These are phyloP conservation scores for Zymoseptoria ardabiliae DNA, from an alignment of 2,329 filamentous ascomycete genomes.

Conservation along the genomic window DNA sequence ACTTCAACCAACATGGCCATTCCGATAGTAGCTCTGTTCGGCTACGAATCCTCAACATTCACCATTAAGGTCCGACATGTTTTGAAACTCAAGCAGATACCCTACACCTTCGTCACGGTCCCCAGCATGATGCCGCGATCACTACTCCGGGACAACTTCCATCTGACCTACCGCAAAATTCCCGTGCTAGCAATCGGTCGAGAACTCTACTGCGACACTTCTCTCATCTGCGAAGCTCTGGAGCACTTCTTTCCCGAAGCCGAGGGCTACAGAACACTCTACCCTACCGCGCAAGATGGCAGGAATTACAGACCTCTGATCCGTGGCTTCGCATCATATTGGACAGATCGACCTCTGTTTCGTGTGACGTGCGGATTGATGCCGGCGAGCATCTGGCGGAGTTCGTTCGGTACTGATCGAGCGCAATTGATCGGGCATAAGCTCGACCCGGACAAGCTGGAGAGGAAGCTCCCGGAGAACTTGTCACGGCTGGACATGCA, in stretches of 20 bases:
- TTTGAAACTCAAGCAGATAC: constrained; percentile 32
- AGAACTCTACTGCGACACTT: constrained; percentile 31
- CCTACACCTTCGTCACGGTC: constrained; percentile 34
- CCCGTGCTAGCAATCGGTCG: constrained; percentile 27
- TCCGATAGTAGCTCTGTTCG: constrained; percentile 23
- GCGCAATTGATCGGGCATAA: constrained; percentile 34
- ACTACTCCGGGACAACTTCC: constrained; percentile 30
- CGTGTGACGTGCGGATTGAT: constrained; percentile 36
- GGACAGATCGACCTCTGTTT: constrained; percentile 36
- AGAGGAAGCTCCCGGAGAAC: constrained; percentile 33
- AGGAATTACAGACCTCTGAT: constrained; percentile 32
- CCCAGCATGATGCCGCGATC: constrained; percentile 36
- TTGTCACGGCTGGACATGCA: constrained; percentile 33
- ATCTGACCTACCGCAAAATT: constrained; percentile 34
- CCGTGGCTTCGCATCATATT: constrained; percentile 36
- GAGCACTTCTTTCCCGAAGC: constrained; percentile 26
- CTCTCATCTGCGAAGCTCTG: constrained; percentile 27
- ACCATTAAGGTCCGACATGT: constrained; percentile 33
- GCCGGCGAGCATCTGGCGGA: constrained; percentile 34
- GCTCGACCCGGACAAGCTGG: constrained; percentile 33
- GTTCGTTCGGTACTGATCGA: constrained; percentile 34
- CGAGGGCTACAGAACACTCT: constrained; percentile 31
- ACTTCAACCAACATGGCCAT: constrained; percentile 3
- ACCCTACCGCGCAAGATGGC: constrained; percentile 27
- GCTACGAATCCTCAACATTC: constrained; percentile 25